Evolutionary conservation across 139 green algal species (phyloP).

Genomic region (Nannochloris sp.): DNA sequence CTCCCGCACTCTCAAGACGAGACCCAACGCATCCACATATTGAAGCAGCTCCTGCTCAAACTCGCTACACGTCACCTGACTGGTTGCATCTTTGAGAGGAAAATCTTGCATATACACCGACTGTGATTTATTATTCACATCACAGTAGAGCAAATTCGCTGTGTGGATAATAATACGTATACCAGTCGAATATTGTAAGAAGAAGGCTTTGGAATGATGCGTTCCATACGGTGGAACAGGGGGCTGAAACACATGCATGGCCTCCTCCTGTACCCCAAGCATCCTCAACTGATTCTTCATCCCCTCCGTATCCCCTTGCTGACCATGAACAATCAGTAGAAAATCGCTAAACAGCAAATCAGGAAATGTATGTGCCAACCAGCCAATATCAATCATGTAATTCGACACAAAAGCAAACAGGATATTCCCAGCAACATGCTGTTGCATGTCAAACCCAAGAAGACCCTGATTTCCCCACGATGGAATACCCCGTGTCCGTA

Average conservation of each 20-base stretch:
- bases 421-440: constrained; percentile 31
- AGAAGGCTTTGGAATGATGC: constrained; percentile 56
- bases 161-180: constrained; percentile 70
- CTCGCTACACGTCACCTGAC: constrained; percentile 32
- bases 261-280: neutral
- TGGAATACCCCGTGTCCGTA: constrained; percentile 14
- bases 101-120: constrained; percentile 67
- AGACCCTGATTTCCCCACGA: constrained; percentile 32
- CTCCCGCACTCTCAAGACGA: constrained; percentile 18
- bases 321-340: constrained; percentile 42
- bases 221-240: constrained; percentile 45
- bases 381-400: constrained; percentile 62
- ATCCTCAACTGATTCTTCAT: neutral
- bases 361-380: constrained; percentile 51
- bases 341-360: constrained; percentile 24
- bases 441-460: constrained; percentile 27
- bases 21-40: constrained; percentile 46
- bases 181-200: constrained; percentile 39
- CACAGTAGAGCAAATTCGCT: constrained; percentile 70
- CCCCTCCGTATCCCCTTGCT: neutral
- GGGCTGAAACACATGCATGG: constrained; percentile 12
- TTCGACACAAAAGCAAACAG: constrained; percentile 46
- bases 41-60: constrained; percentile 4
- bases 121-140: constrained; percentile 77
- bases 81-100: constrained; percentile 51